phyloP scores from a whole-genome alignment of 1,284 basidiomycete species.

The Puccinia coronata region DNA sequence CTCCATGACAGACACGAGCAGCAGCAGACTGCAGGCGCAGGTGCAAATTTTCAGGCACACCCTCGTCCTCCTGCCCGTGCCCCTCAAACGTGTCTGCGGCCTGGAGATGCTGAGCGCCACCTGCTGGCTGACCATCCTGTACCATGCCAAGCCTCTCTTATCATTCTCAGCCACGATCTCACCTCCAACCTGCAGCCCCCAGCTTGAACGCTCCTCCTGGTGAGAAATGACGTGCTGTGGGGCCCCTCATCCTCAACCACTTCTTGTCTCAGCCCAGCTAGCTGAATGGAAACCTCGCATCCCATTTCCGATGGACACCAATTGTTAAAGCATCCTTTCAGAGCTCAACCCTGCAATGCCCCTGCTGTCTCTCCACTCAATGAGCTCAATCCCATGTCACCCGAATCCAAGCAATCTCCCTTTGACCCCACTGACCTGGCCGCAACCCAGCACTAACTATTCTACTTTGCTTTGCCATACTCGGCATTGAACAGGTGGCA shows the following conservation, averaged over 20 bases:
- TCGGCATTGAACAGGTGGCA: constrained; percentile 64
- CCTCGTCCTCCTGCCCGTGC: constrained; percentile 16
- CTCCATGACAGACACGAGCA: too few relatives aligned
- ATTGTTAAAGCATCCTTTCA: too few relatives aligned
- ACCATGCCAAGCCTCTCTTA: constrained; percentile 33
- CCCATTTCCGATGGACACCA: too few relatives aligned
- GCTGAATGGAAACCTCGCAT: neutral
- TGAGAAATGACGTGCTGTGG: too few relatives aligned
- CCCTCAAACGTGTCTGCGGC: constrained; percentile 32
- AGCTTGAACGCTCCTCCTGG: too few relatives aligned
- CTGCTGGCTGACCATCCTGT: constrained; percentile 31
- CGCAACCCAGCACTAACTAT: constrained; percentile 67
- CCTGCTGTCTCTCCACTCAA: too few relatives aligned
- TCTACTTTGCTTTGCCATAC: constrained; percentile 76
- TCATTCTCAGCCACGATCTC: too few relatives aligned
- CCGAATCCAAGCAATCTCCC: constrained; percentile 35
- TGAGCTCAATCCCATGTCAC: too few relatives aligned
- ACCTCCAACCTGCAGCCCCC: too few relatives aligned
- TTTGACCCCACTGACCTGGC: constrained; percentile 12
- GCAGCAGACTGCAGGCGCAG: neutral
- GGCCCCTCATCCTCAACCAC: neutral
- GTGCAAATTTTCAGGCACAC: constrained; percentile 10
- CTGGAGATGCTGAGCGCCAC: constrained; percentile 22
- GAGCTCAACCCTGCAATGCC: too few relatives aligned
- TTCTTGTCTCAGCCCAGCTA: neutral